Evolutionary conservation across 129 eudicot species (phyloP).

Genomic region (Chrysanthemum makinoi): DNA sequence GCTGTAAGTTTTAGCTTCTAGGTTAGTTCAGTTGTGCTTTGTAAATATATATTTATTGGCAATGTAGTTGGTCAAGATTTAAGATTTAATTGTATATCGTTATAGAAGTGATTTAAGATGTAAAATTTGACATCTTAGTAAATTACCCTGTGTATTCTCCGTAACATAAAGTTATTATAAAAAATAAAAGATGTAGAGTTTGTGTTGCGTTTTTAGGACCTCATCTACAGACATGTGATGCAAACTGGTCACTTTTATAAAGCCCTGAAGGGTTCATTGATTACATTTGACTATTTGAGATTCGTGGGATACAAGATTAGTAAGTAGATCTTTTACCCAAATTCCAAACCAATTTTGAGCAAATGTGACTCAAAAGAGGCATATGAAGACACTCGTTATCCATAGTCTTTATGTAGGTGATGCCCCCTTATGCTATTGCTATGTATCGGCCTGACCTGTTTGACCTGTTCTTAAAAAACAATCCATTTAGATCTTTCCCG

Average conservation of each 20-base stretch:
- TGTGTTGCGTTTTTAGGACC: neutral
- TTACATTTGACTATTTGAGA: neutral
- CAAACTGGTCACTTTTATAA: neutral
- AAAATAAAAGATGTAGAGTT: neutral
- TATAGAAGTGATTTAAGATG: neutral
- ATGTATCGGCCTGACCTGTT: slow-evolving; percentile 4
- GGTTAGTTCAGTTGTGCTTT: neutral
- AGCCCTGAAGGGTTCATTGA: neutral
- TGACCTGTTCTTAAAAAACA: neutral
- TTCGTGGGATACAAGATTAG: neutral
- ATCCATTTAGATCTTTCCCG: neutral
- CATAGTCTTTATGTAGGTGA: slow-evolving; percentile 8
- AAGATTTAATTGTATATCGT: neutral
- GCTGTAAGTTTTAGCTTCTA: neutral
- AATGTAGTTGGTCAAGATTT: neutral
- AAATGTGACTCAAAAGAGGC: neutral
- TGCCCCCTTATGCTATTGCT: slow-evolving; percentile 9
- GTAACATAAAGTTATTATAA: neutral
- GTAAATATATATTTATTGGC: neutral
- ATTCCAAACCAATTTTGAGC: neutral
- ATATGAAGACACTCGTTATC: neutral
- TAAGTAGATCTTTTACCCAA: slow-evolving; percentile 3
- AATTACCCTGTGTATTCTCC: neutral
- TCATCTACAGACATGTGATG: slow-evolving; percentile 6
- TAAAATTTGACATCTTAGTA: neutral